Base-by-base conservation (phyloP, 1,284 basidiomycete genomes). In the Rhizopogon parksii region DNA sequence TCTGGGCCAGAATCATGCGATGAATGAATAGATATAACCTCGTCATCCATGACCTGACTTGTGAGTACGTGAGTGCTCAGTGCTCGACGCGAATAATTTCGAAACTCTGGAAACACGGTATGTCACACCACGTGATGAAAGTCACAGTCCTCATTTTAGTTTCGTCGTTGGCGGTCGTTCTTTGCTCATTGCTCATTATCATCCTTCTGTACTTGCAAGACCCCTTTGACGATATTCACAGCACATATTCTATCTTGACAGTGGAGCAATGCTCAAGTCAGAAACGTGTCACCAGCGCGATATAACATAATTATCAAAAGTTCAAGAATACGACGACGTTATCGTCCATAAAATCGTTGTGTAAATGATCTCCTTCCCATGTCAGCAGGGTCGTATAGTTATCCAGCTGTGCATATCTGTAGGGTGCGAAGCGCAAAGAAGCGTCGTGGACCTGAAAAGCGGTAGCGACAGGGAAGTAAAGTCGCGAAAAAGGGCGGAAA, bases 21-120 rank as follows among this genome's bases (percentile, higher is more conserved):
- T 43, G 66, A 67, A 32, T 64, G 67, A 46, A 73, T 60, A 19
- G 68, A 70, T 36, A 75, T 67, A 37, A 63, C 64, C 49, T 71
- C 70, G 47, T 65, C 63, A 60, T 60, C 47, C 67, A 68, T 64
- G 43, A 4, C 32, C 32, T 12, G 27, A 9, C 8, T 30, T 30
- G 32, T 32, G 32, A 32, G 4, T 32, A 32, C 32, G 32, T 32
- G 32, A 32, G 4, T 14, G 24, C 27, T 43, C 6, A 32, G 4
- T 14, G 24, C 27, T 43, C 6, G 3, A 25, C 52, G 32, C 19
- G 54, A 47, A 6, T n/a, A 25, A 24, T 32, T 32, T 32, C 11
- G 11, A 32, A 4, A 32, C 32, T 12, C 3, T 32, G 4, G 11
- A 32, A 48, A 56, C 65, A 50, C 63, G 63, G 53, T 17, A 0